A percentile compares a stretch with the other conserved stretches of the same genome.
phyloP scores from a whole-genome alignment of 1,284 basidiomycete species.

The Wolfiporia cocos region DNA sequence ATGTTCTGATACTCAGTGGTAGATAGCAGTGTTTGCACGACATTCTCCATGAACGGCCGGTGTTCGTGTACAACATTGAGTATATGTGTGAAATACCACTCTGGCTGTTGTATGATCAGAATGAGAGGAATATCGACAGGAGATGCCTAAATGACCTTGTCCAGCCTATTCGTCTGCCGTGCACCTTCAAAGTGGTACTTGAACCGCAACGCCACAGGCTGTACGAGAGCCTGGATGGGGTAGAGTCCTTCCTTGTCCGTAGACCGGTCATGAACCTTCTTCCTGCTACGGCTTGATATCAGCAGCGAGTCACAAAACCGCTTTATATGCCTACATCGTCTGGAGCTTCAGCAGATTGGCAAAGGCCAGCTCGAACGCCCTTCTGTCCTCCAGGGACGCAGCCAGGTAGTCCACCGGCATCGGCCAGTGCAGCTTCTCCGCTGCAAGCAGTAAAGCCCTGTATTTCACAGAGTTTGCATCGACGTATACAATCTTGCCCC shows the following conservation, averaged over 20 bases:
- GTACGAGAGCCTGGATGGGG: slow-evolving; percentile 79
- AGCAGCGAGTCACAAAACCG: slow-evolving; percentile 24
- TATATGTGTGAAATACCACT: slow-evolving; percentile 95
- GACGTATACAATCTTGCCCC: not conserved
- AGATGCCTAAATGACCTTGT: slow-evolving; percentile 73
- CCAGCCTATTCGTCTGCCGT: slow-evolving; percentile 84
- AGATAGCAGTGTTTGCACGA: slow-evolving; percentile 69
- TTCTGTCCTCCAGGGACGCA: slow-evolving; percentile 42
- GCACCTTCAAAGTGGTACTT: slow-evolving; percentile 93
- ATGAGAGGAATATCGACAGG: not conserved
- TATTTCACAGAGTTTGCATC: slow-evolving; percentile 7
- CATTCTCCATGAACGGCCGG: slow-evolving; percentile 66
- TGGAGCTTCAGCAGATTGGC: slow-evolving; percentile 73
- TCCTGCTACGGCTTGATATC: slow-evolving; percentile 33
- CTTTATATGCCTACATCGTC: slow-evolving; percentile 45
- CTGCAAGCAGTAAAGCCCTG: slow-evolving; percentile 56
- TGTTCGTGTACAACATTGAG: slow-evolving; percentile 83
- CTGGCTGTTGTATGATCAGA: slow-evolving; percentile 82
- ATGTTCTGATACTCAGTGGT: slow-evolving; percentile 57
- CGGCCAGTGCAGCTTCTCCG: slow-evolving; percentile 82
- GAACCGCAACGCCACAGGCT: slow-evolving; percentile 84
- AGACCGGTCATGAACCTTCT: slow-evolving; percentile 33
- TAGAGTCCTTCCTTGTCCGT: slow-evolving; percentile 43
- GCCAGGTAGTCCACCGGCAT: slow-evolving; percentile 59
- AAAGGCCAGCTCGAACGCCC: slow-evolving; percentile 71